Percentiles rank a stretch among this genome's conserved stretches.
phyloP scores from a whole-genome alignment of 2,329 filamentous ascomycete genomes.

The Penicillium occitanis region DNA sequence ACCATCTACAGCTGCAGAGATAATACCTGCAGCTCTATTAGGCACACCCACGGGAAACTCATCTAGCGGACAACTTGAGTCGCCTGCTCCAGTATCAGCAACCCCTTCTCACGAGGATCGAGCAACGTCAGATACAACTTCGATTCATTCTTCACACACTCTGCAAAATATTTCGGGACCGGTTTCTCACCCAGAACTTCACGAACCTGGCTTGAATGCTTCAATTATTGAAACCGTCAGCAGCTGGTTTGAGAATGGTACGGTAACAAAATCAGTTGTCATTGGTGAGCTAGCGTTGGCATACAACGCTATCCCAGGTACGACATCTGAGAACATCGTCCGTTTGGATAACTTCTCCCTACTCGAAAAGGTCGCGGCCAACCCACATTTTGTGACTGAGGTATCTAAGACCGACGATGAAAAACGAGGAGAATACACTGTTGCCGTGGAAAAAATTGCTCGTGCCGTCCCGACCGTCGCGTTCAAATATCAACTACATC shows the following conservation, averaged over 20 bases:
- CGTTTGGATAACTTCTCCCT: constrained; percentile 82
- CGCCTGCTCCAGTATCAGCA: constrained; percentile 35
- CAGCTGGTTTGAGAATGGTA: constrained; percentile 74
- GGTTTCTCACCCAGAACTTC: constrained; percentile 78
- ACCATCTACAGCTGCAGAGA: constrained; percentile 26
- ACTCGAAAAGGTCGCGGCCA: constrained; percentile 91
- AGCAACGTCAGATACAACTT: constrained; percentile 79
- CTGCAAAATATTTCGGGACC: constrained; percentile 66
- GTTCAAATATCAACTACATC: constrained; percentile 88
- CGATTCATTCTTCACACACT: constrained; percentile 84
- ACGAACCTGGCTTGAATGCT: constrained; percentile 75
- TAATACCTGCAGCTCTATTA: constrained; percentile 24
- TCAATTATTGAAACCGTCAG: constrained; percentile 93
- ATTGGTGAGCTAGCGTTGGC: constrained; percentile 86
- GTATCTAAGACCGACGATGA: constrained; percentile 50
- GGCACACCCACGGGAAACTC: constrained; percentile 7
- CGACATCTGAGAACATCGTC: constrained; percentile 58
- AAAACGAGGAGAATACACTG: constrained; percentile 73
- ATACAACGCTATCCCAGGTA: constrained; percentile 57
- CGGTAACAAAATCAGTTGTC: constrained; percentile 69
- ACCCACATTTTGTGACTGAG: constrained; percentile 83
- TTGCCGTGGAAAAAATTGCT: constrained; percentile 70
- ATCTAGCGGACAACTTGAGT: constrained; percentile 20
- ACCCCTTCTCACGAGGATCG: constrained; percentile 61
- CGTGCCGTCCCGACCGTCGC: constrained; percentile 67